Conservation (phyloP, 208 protist species). For the Crithidia sp. region DNA sequence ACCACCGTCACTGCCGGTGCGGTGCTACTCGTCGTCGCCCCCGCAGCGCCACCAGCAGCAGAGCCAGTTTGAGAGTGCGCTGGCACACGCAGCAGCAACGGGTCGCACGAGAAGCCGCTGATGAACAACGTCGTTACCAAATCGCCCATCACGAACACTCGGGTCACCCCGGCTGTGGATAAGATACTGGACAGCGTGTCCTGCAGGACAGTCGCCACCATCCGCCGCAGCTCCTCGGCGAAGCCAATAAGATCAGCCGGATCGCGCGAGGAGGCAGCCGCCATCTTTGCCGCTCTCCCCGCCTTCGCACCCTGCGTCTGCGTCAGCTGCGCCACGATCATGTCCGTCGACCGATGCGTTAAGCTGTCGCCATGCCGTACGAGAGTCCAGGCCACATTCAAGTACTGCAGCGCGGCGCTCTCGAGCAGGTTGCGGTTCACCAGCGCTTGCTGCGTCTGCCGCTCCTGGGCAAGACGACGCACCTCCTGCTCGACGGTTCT, state of each 20-base stretch:
- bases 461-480: conserved; percentile 14
- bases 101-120: conserved; percentile 59
- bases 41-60: neutral
- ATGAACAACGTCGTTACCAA: conserved; percentile 53
- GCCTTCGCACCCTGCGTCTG: neutral
- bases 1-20: conserved; percentile 4
- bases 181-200: conserved; percentile 37
- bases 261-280: neutral
- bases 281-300: neutral
- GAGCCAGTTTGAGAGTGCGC: no score
- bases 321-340: conserved; percentile 24
- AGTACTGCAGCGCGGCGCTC: conserved; percentile 61
- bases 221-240: conserved; percentile 60
- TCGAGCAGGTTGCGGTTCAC: conserved; percentile 71
- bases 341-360: conserved; percentile 60
- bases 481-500: conserved; percentile 21
- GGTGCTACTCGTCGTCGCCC: neutral
- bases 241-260: conserved; percentile 38
- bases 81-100: conserved; percentile 30
- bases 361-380: conserved; percentile 64
- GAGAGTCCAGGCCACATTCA: conserved; percentile 64
- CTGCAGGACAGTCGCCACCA: conserved; percentile 63
- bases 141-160: conserved; percentile 26
- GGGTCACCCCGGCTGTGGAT: neutral
- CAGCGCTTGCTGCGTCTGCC: conserved; percentile 46